Conservation (phyloP, 208 protist species). For the Tritrichomonas musculus region DNA sequence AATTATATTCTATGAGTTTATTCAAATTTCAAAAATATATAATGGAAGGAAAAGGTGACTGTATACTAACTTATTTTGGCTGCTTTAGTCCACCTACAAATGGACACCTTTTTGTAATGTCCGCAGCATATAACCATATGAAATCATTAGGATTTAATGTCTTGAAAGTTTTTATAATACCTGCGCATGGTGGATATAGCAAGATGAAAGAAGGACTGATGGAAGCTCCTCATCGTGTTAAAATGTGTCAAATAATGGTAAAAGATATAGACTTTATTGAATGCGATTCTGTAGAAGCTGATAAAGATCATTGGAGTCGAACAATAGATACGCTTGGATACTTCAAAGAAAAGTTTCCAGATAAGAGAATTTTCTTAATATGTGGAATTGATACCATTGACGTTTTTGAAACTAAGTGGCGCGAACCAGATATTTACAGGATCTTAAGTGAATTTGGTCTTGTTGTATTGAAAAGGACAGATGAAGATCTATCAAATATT, state of each 20-base stretch:
- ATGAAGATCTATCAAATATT: no score
- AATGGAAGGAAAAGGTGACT: no score
- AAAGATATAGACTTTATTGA: background rate
- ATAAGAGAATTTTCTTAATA: background rate
- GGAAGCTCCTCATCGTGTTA: background rate
- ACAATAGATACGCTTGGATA: constrained; percentile 15
- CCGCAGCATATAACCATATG: background rate
- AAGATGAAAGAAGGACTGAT: background rate
- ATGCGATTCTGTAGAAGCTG: background rate
- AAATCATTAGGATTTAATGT: background rate
- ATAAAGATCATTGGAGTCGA: background rate
- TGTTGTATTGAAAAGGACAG: no score
- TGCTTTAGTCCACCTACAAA: constrained; percentile 28
- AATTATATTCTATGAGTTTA: no score
- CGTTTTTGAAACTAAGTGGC: background rate
- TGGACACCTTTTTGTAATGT: background rate
- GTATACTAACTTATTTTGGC: background rate
- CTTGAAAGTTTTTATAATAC: background rate
- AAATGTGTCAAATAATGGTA: background rate
- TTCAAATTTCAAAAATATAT: no score
- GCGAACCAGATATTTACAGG: background rate
- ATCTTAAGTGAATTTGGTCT: background rate
- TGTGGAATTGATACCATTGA: constrained; percentile 1
- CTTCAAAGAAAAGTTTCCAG: background rate
- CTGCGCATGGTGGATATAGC: background rate